These are phyloP conservation scores for Aspergillus sp. DNA, from an alignment of 2,329 filamentous ascomycete species.

Conservation along the genomic window DNA sequence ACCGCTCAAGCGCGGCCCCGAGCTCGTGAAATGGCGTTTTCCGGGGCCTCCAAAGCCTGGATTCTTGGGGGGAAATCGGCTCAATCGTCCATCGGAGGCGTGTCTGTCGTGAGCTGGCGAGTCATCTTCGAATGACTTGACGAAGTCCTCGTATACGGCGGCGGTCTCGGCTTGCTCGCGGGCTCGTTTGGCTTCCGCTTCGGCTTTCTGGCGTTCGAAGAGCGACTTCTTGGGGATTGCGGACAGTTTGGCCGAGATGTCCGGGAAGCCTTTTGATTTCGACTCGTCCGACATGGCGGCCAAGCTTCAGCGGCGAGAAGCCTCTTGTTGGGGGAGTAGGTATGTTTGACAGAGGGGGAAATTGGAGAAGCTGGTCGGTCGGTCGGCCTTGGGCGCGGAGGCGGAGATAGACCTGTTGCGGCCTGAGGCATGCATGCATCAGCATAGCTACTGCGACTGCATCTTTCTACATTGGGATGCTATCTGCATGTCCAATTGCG, in stretches of 20 bases:
- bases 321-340: conserved; percentile 7
- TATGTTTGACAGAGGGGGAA: background rate
- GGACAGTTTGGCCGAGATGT: conserved; percentile 74
- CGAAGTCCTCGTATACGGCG: conserved; percentile 82
- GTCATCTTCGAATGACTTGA: conserved; percentile 66
- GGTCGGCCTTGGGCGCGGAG: conserved; percentile 2
- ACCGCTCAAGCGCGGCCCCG: conserved; percentile 51
- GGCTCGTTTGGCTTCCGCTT: conserved; percentile 82
- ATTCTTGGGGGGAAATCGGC: conserved; percentile 35
- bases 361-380: conserved; percentile 6
- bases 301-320: conserved; percentile 27
- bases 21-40: conserved; percentile 64
- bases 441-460: background rate
- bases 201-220: conserved; percentile 85
- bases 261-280: conserved; percentile 59
- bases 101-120: conserved; percentile 20
- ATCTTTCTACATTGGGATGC: no score
- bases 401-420: background rate
- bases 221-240: conserved; percentile 80
- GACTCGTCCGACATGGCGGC: conserved; percentile 41
- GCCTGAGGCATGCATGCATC: background rate
- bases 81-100: conserved; percentile 26
- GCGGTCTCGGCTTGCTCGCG: conserved; percentile 85
- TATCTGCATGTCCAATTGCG: background rate
- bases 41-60: conserved; percentile 42